These are phyloP conservation scores for Penicillium brasilianum DNA, from an alignment of 2,329 filamentous ascomycete genomes.

Conservation along the genomic window DNA sequence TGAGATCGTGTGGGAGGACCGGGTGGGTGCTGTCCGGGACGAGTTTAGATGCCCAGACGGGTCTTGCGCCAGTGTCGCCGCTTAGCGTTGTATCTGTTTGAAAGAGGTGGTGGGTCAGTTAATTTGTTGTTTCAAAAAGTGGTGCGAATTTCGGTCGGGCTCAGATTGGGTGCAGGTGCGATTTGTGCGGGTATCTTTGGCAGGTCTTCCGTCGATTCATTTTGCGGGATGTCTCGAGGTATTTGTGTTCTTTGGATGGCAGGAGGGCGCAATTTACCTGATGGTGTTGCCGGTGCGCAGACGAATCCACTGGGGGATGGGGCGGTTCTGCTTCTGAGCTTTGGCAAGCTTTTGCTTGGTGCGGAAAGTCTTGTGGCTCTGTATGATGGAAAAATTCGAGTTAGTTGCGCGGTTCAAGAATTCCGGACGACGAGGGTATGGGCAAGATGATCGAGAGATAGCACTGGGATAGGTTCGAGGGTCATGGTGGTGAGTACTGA, in stretches of 20 bases:
- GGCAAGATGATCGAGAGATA: conserved; percentile 10
- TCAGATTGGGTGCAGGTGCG: conserved; percentile 1
- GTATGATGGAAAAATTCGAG: conserved; percentile 33
- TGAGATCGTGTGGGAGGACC: conserved; percentile 51
- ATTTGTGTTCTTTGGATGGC: not conserved
- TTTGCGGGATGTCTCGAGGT: not conserved
- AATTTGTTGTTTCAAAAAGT: not conserved
- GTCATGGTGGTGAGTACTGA: conserved; percentile 39
- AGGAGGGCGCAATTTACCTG: conserved; percentile 70
- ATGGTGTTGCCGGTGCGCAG: conserved; percentile 99
- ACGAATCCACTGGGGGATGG: conserved; percentile 99
- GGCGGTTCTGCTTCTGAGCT: conserved; percentile 99
- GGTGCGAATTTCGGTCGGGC: conserved; percentile 8
- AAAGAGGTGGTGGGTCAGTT: conserved; percentile 11
- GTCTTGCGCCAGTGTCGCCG: conserved; percentile 99
- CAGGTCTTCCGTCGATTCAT: not conserved
- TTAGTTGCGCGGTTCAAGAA: conserved; percentile 18
- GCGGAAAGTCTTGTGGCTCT: conserved; percentile 99
- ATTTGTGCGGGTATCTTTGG: not conserved
- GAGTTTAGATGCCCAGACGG: conserved; percentile 91
- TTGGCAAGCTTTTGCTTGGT: conserved; percentile 99
- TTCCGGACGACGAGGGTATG: conserved; percentile 8
- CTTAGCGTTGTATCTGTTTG: conserved; percentile 96
- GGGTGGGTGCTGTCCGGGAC: conserved; percentile 37
- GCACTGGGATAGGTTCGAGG: conserved; percentile 9